phyloP scores from a whole-genome alignment of 208 protist species.

The Perkinsela sp. region DNA sequence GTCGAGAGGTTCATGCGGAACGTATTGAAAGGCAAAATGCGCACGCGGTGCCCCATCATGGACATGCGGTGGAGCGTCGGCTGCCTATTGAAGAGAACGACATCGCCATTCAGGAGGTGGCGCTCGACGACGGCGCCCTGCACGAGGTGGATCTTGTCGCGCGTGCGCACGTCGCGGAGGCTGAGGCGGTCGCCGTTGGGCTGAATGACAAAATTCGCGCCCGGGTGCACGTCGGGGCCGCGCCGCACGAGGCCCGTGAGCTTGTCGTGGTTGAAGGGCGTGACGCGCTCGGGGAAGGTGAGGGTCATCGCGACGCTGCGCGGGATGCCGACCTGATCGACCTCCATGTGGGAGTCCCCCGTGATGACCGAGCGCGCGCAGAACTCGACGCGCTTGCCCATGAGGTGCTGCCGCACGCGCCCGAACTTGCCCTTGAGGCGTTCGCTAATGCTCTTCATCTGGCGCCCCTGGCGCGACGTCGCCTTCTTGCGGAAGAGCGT shows the following conservation, averaged over 20 bases:
- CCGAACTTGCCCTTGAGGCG: slow-evolving; percentile 96
- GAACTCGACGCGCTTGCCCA: slow-evolving; percentile 99
- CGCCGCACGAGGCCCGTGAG: slow-evolving; percentile 75
- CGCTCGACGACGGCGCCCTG: slow-evolving; percentile 82
- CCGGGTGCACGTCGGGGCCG: slow-evolving; percentile 75
- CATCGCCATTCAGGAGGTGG: slow-evolving; percentile 90
- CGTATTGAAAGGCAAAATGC: slow-evolving; percentile 90
- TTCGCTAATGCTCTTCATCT: slow-evolving; percentile 90
- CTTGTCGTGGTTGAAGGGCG: slow-evolving; percentile 80
- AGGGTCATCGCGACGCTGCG: slow-evolving; percentile 86
- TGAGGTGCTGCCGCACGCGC: slow-evolving; percentile 89
- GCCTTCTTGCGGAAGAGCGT: slow-evolving; percentile 52
- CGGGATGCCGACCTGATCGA: slow-evolving; percentile 96
- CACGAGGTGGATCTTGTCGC: slow-evolving; percentile 50
- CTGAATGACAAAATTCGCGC: slow-evolving; percentile 75
- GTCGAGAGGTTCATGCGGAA: slow-evolving; percentile 95
- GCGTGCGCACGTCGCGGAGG: slow-evolving; percentile 41
- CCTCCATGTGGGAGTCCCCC: slow-evolving; percentile 81
- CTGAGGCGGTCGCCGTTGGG: slow-evolving; percentile 62
- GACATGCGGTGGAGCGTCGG: slow-evolving; percentile 99
- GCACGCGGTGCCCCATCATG: slow-evolving; percentile 97
- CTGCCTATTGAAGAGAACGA: slow-evolving; percentile 98
- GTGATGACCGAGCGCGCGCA: slow-evolving; percentile 98
- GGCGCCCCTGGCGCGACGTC: slow-evolving; percentile 56
- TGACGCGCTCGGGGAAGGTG: slow-evolving; percentile 96